These are phyloP conservation scores for Neophaeococcomyces aloes DNA, from an alignment of 2,329 filamentous ascomycete species.

Conservation along the genomic window DNA sequence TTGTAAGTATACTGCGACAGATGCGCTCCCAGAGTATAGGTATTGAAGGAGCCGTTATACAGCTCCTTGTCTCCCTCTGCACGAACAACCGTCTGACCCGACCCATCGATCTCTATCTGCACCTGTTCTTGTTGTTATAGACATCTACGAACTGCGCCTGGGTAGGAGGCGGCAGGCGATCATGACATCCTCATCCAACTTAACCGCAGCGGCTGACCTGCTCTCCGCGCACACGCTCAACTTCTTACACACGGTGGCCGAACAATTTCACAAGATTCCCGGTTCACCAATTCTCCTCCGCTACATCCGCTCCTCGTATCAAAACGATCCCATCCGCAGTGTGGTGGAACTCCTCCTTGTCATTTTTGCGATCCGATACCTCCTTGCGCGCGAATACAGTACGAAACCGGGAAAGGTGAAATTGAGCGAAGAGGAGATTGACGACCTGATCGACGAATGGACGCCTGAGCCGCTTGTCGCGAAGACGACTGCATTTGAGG, in stretches of 20 bases:
- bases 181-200: constrained; percentile 3
- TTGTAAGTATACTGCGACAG: too few species aligned
- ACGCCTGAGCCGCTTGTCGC: constrained; percentile 82
- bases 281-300: constrained; percentile 89
- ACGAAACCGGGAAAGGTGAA: constrained; percentile 87
- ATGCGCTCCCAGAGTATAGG: too few species aligned
- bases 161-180: not conserved
- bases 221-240: constrained; percentile 35
- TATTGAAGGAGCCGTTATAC: too few species aligned
- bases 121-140: not conserved
- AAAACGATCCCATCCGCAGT: constrained; percentile 89
- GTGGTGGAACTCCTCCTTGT: constrained; percentile 89
- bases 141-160: not conserved
- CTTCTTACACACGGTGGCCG: constrained; percentile 45
- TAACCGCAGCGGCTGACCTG: constrained; percentile 3
- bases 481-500: constrained; percentile 62
- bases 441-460: constrained; percentile 95
- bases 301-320: constrained; percentile 94
- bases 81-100: too few species aligned
- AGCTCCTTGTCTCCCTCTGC: too few species aligned
- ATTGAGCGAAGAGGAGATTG: constrained; percentile 89
- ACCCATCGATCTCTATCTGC: too few species aligned
- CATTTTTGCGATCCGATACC: constrained; percentile 88
- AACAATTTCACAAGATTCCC: constrained; percentile 77
- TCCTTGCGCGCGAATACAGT: constrained; percentile 83